phyloP scores from a whole-genome alignment of 139 green algal species.

The Chlamydomonas sphaeroides region DNA sequence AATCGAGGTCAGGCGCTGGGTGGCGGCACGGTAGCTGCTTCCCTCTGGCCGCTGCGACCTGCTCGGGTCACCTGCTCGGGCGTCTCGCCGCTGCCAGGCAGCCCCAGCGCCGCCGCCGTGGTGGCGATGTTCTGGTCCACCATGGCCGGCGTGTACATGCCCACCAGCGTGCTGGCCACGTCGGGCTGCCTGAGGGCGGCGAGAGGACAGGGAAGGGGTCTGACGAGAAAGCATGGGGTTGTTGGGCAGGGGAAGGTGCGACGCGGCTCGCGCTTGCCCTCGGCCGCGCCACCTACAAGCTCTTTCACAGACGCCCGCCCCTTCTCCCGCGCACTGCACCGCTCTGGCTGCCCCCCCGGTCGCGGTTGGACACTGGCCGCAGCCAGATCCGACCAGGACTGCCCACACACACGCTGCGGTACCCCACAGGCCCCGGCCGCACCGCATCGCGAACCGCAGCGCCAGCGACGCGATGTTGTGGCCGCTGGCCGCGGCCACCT shows the following conservation, averaged over 20 bases:
- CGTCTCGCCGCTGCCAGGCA: background rate
- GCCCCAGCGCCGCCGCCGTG: conserved; percentile 64
- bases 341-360: too few relatives aligned
- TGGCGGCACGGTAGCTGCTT: conserved; percentile 43
- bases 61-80: too few relatives aligned
- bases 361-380: too few relatives aligned
- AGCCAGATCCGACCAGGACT: background rate
- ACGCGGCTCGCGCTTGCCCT: too few relatives aligned
- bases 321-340: too few relatives aligned
- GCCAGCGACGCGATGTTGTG: conserved; percentile 75
- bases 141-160: conserved; percentile 73
- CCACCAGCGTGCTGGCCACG: conserved; percentile 84
- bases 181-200: conserved; percentile 41
- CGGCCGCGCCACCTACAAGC: too few relatives aligned
- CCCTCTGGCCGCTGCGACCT: too few relatives aligned
- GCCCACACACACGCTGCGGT: background rate
- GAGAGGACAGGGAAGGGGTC: background rate
- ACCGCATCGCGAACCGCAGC: conserved; percentile 72
- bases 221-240: background rate
- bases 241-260: background rate
- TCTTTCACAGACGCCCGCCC: too few relatives aligned
- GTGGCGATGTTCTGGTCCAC: conserved; percentile 75
- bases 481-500: conserved; percentile 49
- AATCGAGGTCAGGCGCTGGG: too few relatives aligned
- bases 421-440: background rate